Base-by-base conservation (phyloP, 2,329 filamentous ascomycete species). In the Xylaria sp. region DNA sequence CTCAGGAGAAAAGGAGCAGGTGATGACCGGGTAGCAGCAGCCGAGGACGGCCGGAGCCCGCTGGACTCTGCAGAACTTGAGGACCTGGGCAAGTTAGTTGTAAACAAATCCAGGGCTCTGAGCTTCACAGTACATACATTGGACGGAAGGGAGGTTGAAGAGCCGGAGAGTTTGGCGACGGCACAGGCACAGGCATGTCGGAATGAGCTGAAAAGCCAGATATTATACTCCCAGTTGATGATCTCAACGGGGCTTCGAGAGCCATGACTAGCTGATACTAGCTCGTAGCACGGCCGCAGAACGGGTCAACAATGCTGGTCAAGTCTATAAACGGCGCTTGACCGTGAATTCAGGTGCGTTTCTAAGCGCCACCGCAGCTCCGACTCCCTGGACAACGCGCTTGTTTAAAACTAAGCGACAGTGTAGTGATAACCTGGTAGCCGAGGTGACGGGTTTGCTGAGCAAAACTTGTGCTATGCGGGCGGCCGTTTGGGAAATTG, bases 171-270 rank as follows among this genome's bases (percentile, higher is more conserved):
- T 88, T 86, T 56, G 86, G 82, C 13, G 86, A 84, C n/a, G 84
- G 84, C 65, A 86, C 75, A 60, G 84, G 84, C 65, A 86, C 75
- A 60, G 87, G 85, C 82, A 89, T 87, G 58, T 89, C 84, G 71
- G 84, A 82, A 72, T 84, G 84, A 57, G 84, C 81, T 66, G 86
- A 86, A 73, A 88, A 87, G 69, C 82, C 78, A 63, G 86, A 85
- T 79, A 86, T 83, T 73, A 87, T 80, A 80, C 82, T 87, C 77
- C 86, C 87, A 68, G 87, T 87, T 70, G 90, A 91, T 70, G 88
- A 87, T 76, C 89, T 84, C 75, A 92, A 79, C 69, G 89, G 89
- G 77, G 85, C 88, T 81, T 89, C 86, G 78, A 90, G 83, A 79
- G 88, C 88, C 87, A 89, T 89, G 80, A 73, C 77, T 73, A 72